Evolutionary conservation across 1,284 basidiomycete species (phyloP).

Genomic region (Ganoderma resinaceum): DNA sequence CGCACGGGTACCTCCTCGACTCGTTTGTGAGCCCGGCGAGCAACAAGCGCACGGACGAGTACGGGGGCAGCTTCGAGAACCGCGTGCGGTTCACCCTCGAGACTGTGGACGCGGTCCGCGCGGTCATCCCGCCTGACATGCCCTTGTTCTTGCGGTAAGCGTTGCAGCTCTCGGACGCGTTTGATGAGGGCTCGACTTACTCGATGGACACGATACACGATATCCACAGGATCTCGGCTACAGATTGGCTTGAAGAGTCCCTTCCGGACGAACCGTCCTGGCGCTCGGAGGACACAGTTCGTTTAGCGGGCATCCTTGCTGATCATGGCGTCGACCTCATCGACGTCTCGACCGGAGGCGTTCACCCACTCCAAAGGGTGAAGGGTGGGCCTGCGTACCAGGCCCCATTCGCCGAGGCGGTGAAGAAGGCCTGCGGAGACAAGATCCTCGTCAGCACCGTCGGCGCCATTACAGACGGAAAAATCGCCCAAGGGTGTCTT

Average conservation of each 20-base stretch:
- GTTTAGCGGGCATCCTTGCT: slow-evolving; percentile 55
- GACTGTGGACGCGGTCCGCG: slow-evolving; percentile 43
- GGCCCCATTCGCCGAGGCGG: slow-evolving; percentile 55
- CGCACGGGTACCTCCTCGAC: slow-evolving; percentile 70
- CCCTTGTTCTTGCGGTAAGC: slow-evolving; percentile 44
- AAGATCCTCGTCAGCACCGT: slow-evolving; percentile 61
- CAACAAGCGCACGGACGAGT: slow-evolving; percentile 76
- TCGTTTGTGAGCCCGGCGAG: slow-evolving; percentile 64
- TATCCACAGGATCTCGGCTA: slow-evolving; percentile 55
- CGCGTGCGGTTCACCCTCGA: slow-evolving; percentile 62
- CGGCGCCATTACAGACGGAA: slow-evolving; percentile 65
- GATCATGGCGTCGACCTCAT: slow-evolving; percentile 64
- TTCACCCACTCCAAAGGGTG: slow-evolving; percentile 45
- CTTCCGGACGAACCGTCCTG: slow-evolving; percentile 53
- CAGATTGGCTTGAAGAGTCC: slow-evolving; percentile 61
- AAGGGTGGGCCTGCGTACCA: slow-evolving; percentile 49
- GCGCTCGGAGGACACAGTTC: slow-evolving; percentile 62
- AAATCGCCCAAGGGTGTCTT: slow-evolving; percentile 68
- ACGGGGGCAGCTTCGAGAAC: slow-evolving; percentile 80
- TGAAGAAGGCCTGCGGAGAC: slow-evolving; percentile 52
- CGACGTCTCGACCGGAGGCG: slow-evolving; percentile 62
- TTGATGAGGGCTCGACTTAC: background rate
- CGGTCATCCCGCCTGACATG: slow-evolving; percentile 34
- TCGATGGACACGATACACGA: background rate
- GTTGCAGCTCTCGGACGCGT: background rate